Conservation (phyloP, 2,329 filamentous ascomycete species). For the Cladosporium sp. region DNA sequence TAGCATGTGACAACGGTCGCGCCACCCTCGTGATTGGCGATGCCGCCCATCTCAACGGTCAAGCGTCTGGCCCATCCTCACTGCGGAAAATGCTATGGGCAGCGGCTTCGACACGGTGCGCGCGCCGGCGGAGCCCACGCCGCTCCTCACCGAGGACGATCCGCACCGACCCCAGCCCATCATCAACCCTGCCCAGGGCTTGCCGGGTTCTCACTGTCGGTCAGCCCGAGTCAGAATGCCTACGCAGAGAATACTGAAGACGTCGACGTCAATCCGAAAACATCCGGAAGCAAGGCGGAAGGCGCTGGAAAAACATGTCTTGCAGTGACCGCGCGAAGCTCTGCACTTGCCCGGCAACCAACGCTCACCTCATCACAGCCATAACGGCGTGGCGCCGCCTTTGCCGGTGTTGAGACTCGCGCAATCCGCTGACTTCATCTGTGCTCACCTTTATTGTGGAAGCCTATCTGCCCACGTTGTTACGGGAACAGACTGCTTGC, state of each 20-base stretch:
- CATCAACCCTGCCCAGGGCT: neutral
- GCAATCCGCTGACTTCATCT: constrained; percentile 1
- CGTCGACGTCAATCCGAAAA: too few relatives aligned
- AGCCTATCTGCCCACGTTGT: neutral
- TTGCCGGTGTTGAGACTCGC: neutral
- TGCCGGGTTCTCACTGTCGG: too few relatives aligned
- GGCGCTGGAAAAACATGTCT: too few relatives aligned
- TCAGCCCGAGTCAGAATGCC: too few relatives aligned
- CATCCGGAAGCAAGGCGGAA: too few relatives aligned
- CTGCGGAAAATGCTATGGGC: neutral
- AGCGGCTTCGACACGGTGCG: too few relatives aligned
- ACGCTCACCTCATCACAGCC: constrained; percentile 7
- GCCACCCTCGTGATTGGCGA: neutral
- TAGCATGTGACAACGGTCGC: constrained; percentile 3
- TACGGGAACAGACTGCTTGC: neutral
- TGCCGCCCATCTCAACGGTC: constrained; percentile 4
- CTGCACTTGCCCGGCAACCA: constrained; percentile 1
- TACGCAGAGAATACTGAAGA: too few relatives aligned
- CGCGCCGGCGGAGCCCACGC: too few relatives aligned
- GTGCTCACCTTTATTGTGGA: neutral
- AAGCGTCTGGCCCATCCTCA: neutral
- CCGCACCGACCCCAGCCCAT: too few relatives aligned
- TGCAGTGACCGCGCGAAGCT: neutral
- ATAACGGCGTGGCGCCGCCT: neutral
- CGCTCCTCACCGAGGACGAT: too few relatives aligned